phyloP scores from a whole-genome alignment of 768 basidiomycete genomes.

The Tylopilus subfusipes region DNA sequence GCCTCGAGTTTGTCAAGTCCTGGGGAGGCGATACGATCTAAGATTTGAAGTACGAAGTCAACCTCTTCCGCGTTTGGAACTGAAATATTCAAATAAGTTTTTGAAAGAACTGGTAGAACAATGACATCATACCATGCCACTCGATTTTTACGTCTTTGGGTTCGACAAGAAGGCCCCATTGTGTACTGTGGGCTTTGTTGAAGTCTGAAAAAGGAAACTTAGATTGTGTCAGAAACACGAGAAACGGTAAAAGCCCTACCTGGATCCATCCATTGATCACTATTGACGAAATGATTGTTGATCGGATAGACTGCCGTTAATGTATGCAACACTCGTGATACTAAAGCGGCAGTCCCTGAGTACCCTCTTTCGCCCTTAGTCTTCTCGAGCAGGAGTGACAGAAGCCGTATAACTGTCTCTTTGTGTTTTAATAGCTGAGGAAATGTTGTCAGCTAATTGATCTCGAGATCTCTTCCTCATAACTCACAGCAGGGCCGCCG shows the following conservation, averaged over 20 bases:
- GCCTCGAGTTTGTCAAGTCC: conserved; percentile 63
- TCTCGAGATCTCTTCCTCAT: not conserved
- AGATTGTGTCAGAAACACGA: conserved; percentile 6
- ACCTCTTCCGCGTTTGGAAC: conserved; percentile 55
- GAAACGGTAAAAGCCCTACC: conserved; percentile 41
- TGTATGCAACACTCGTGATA: conserved; percentile 72
- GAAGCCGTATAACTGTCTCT: conserved; percentile 56
- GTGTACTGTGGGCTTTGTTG: conserved; percentile 54
- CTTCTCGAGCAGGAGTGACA: conserved; percentile 67
- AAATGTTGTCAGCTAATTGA: conserved; percentile 1
- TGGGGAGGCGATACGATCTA: conserved; percentile 65
- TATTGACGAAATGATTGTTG: conserved; percentile 79
- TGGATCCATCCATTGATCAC: conserved; percentile 71
- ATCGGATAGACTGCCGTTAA: conserved; percentile 72
- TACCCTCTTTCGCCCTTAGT: conserved; percentile 90
- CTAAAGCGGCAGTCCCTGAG: conserved; percentile 70
- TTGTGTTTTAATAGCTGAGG: conserved; percentile 69
- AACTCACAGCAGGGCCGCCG: conserved; percentile 58
- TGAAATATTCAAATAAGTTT: conserved; percentile 34
- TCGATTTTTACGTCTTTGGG: conserved; percentile 76
- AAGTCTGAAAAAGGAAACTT: conserved; percentile 44
- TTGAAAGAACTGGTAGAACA: not conserved
- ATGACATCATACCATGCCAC: conserved; percentile 68
- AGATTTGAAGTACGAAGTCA: conserved; percentile 72
- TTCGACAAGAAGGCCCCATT: conserved; percentile 82